These are phyloP conservation scores for Pinus taeda DNA, from an alignment of 75 land plant species.

Conservation along the genomic window DNA sequence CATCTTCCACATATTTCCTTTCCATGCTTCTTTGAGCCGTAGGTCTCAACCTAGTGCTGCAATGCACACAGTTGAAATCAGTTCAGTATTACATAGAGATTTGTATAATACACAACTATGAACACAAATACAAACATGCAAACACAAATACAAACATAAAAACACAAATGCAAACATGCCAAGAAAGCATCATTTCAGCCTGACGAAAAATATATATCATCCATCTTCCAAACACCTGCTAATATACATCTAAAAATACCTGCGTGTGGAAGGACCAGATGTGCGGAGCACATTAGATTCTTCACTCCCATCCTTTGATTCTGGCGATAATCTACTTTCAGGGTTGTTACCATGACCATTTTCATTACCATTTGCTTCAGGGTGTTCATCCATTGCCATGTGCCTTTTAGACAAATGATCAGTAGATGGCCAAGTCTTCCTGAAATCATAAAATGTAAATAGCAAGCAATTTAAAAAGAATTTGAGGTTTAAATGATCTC, in stretches of 20 bases:
- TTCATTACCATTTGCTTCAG: conserved; percentile 8
- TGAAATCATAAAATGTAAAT: background rate
- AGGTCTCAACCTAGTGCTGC: conserved; percentile 59
- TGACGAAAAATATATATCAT: background rate
- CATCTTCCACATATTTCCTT: conserved; percentile 54
- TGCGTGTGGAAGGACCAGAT: conserved; percentile 9
- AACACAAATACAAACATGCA: background rate
- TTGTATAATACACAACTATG: background rate
- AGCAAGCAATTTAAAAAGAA: background rate
- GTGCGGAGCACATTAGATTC: background rate
- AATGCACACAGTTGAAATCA: background rate
- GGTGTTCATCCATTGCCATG: background rate
- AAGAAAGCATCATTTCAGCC: background rate
- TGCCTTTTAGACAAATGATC: background rate
- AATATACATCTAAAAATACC: background rate
- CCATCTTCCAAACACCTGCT: background rate
- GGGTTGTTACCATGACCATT: background rate
- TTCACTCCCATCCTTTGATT: conserved; percentile 9
- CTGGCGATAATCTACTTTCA: conserved; percentile 7
- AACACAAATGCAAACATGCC: background rate
- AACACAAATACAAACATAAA: background rate
- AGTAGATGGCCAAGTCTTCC: background rate
- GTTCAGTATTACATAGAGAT: background rate
- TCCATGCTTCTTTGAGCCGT: conserved; percentile 66
- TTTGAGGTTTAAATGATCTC: background rate